Conservation (phyloP, 805 yeast genomes). For the Zygotorulaspora danielsina region DNA sequence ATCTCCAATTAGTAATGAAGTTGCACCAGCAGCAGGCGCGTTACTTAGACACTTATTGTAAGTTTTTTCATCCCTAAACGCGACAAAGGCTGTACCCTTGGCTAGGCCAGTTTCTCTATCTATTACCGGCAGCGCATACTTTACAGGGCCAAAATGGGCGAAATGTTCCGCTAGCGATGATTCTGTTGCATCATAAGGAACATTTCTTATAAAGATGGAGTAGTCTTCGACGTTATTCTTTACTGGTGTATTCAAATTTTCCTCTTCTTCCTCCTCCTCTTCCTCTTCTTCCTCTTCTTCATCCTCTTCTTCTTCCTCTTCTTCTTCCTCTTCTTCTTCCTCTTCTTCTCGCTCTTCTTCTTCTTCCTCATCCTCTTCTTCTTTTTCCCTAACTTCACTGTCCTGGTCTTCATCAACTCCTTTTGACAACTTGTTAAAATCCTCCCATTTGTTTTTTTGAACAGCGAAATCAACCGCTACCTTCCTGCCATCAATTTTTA, state of each 20-base stretch:
- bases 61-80: slow-evolving; percentile 60
- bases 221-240: slow-evolving; percentile 62
- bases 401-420: slow-evolving; percentile 40
- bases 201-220: slow-evolving; percentile 83
- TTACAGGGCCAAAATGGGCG: slow-evolving; percentile 73
- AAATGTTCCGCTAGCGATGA: slow-evolving; percentile 79
- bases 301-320: slow-evolving; percentile 30
- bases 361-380: slow-evolving; percentile 34
- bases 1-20: slow-evolving; percentile 77
- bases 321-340: slow-evolving; percentile 33
- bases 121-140: slow-evolving; percentile 88
- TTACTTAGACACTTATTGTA: slow-evolving; percentile 63
- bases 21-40: slow-evolving; percentile 69
- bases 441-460: slow-evolving; percentile 80
- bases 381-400: slow-evolving; percentile 40
- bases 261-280: slow-evolving; percentile 36
- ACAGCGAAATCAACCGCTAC: slow-evolving; percentile 94
- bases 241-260: slow-evolving; percentile 32
- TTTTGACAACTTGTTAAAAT: slow-evolving; percentile 44
- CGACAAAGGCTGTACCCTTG: slow-evolving; percentile 93
- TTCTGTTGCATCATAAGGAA: slow-evolving; percentile 89
- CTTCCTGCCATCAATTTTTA: slow-evolving; percentile 81
- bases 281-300: slow-evolving; percentile 32
- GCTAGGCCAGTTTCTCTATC: slow-evolving; percentile 84
- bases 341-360: slow-evolving; percentile 36